Conservation (phyloP, 345 rosid species). For the Eucalyptus victrix region DNA sequence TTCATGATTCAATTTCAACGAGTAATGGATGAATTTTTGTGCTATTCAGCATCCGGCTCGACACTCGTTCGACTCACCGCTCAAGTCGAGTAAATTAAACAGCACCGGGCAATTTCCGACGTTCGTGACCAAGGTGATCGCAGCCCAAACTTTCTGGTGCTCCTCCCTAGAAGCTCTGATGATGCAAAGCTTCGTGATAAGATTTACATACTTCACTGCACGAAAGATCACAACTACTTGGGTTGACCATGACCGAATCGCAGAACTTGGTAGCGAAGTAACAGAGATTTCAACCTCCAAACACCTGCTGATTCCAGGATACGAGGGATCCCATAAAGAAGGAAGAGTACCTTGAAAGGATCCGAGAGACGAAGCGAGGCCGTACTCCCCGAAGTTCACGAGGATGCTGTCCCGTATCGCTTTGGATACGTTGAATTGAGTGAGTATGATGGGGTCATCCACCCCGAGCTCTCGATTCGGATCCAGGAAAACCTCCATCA, state of each 20-base stretch:
- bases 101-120: slow-evolving; percentile 53
- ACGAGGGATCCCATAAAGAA: too few species aligned
- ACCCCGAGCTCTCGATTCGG: slow-evolving; percentile 38
- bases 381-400: slow-evolving; percentile 68
- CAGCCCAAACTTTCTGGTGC: slow-evolving; percentile 62
- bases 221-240: neutral
- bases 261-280: neutral
- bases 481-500: slow-evolving; percentile 61
- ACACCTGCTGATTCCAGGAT: neutral
- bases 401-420: slow-evolving; percentile 60
- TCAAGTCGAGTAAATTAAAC: slow-evolving; percentile 56
- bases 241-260: neutral
- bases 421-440: slow-evolving; percentile 44
- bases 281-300: neutral
- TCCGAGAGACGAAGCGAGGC: slow-evolving; percentile 62
- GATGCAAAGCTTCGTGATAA: slow-evolving; percentile 54
- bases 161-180: slow-evolving; percentile 68
- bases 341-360: slow-evolving; percentile 32
- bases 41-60: neutral
- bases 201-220: slow-evolving; percentile 67
- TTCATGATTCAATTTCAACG: rapidly evolving
- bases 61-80: slow-evolving; percentile 27
- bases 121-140: slow-evolving; percentile 56
- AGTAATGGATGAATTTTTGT: neutral
- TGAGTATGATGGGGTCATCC: slow-evolving; percentile 55